Base-by-base conservation (phyloP, 768 basidiomycete genomes). In the Naganishia vishniacii region DNA sequence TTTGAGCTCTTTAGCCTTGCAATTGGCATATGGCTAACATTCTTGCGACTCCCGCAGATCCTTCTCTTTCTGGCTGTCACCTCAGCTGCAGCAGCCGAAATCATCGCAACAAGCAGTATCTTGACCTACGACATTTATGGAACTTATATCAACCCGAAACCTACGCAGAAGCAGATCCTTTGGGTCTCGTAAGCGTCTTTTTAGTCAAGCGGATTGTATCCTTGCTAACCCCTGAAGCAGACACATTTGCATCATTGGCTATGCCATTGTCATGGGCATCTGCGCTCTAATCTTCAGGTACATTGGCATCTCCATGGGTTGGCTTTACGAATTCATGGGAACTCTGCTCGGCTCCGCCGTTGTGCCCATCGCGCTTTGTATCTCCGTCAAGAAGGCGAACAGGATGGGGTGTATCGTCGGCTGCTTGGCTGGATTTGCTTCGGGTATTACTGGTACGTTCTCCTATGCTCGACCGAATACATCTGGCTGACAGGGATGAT, bases 261-360 rank as follows among this genome's bases (percentile, higher is more conserved):
- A 70, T 61, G 46, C 46, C n/a, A 13, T 74, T 42, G 80, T 88
- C 37, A 91, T 90, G 83, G 90, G 85, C 23, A 69, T 91, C n/a
- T 85, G 87, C 0, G 90, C 90, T 0, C 75, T 88, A 31, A 86
- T 90, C 58, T 94, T 94, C 81, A 89, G 80, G 78, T 91, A 88
- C 74, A 90, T 92, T 67, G 91, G 91, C 7, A 85, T 93, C 28
- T 89, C 87, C 26, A 87, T 93, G 87, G 91, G 91, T 23, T 93
- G 90, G 89, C 85, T 93, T 61, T 92, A 92, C 72, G 70, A 71
- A 62, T 60, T 73, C 0, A 73, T 75, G 72, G 71, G 65, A 1
- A 68, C 66, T 11, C 64, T 72, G 29, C 69, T 73, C 25, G 73
- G 91, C 1, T 87, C 86, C 1, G 90, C 83, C 3, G 92, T 94